A percentile compares a stretch with the other conserved stretches of the same genome.
Evolutionary conservation across 176 grass and related monocot species (phyloP).

Genomic region (Musa itinerans): DNA sequence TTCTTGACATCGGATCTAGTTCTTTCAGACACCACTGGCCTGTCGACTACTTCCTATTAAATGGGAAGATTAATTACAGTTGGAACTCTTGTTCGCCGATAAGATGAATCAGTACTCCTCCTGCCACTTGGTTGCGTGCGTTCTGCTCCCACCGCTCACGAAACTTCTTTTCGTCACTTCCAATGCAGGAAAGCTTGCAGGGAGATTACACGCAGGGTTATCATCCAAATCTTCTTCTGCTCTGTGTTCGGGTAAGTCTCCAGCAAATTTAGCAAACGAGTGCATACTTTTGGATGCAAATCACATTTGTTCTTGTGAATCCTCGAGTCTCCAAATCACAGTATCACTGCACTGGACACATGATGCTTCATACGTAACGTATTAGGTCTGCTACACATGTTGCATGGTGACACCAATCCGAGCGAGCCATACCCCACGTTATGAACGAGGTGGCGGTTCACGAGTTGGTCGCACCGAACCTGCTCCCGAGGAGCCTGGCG

Average conservation of each 20-base stretch:
- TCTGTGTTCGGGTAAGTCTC: slow-evolving; percentile 6
- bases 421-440: not conserved
- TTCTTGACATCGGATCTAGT: no score
- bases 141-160: no score
- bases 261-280: no score
- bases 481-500: no score
- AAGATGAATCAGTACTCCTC: no score
- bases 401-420: not conserved
- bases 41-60: no score
- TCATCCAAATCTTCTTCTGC: slow-evolving; percentile 12
- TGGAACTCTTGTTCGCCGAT: no score
- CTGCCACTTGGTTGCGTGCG: no score
- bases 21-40: no score
- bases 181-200: not conserved
- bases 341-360: not conserved
- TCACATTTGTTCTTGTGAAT: not conserved
- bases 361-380: not conserved
- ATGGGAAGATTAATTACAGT: no score
- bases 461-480: not conserved
- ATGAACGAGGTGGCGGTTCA: not conserved
- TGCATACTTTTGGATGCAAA: not conserved
- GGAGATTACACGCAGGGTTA: not conserved
- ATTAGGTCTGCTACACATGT: no score
- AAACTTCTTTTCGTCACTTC: not conserved
- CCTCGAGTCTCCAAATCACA: not conserved